Percentiles rank a stretch among this genome's conserved stretches.
phyloP scores from a whole-genome alignment of 148 eudicot species.

The Silene latifolia region DNA sequence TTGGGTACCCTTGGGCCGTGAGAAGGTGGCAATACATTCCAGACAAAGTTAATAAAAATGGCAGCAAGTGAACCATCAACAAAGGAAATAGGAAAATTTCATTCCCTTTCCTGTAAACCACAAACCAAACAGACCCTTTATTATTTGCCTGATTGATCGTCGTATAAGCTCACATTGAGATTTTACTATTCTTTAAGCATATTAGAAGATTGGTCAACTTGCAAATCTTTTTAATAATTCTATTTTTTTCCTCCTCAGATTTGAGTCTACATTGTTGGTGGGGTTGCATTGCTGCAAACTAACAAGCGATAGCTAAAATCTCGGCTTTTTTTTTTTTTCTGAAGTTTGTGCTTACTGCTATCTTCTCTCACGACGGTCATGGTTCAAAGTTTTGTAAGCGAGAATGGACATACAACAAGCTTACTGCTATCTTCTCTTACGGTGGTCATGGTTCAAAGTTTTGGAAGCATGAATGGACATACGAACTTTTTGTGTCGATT shows the following conservation, averaged over 20 bases:
- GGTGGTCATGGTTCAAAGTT: slow-evolving; percentile 13
- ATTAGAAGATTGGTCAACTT: too few relatives aligned
- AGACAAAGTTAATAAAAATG: too few relatives aligned
- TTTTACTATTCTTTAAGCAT: too few relatives aligned
- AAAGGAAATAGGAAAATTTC: too few relatives aligned
- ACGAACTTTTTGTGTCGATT: slow-evolving; percentile 17
- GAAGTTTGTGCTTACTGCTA: slow-evolving; percentile 12
- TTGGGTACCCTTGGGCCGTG: too few relatives aligned
- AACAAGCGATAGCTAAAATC: not conserved
- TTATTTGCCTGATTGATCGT: too few relatives aligned
- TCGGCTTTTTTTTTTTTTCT: not conserved
- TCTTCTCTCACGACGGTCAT: slow-evolving; percentile 19
- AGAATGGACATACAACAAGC: slow-evolving; percentile 14
- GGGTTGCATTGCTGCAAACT: slow-evolving; percentile 12
- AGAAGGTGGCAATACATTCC: too few relatives aligned
- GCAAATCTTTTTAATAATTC: too few relatives aligned
- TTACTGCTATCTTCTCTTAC: not conserved
- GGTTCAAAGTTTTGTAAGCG: slow-evolving; percentile 17
- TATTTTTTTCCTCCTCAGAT: not conserved
- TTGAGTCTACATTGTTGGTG: not conserved
- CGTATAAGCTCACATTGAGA: too few relatives aligned
- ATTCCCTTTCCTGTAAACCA: too few relatives aligned
- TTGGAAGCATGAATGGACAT: slow-evolving; percentile 17
- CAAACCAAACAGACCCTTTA: too few relatives aligned
- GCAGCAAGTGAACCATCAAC: too few relatives aligned